These are phyloP conservation scores for Phytophthora crassamura DNA, from an alignment of 352 stramenopile genomes.

Conservation along the genomic window DNA sequence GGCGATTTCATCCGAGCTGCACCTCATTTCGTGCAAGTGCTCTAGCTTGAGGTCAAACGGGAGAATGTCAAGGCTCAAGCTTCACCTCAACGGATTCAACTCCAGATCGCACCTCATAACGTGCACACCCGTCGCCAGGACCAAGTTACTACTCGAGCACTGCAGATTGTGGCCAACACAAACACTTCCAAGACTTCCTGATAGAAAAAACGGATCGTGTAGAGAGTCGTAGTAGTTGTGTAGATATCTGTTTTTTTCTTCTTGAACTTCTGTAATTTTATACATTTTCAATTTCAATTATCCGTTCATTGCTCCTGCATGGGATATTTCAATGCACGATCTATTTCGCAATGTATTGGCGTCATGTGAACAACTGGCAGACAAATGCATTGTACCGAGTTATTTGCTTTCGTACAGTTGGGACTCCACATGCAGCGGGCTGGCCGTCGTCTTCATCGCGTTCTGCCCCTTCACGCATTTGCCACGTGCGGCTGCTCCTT, in stretches of 20 bases:
- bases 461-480: constrained; percentile 19
- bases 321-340: too few species aligned
- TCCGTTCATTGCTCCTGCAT: too few species aligned
- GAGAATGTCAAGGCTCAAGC: background rate
- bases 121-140: background rate
- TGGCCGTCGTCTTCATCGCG: constrained; percentile 1
- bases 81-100: background rate
- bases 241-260: too few species aligned
- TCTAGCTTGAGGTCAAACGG: background rate
- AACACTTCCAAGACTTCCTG: too few species aligned
- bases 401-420: constrained; percentile 28
- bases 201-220: too few species aligned
- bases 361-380: background rate
- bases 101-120: constrained; percentile 12
- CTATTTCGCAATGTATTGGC: background rate
- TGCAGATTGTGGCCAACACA: too few species aligned
- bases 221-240: too few species aligned
- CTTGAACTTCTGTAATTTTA: too few species aligned
- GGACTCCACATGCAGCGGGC: constrained; percentile 23
- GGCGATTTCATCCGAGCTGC: constrained; percentile 16
- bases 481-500: constrained; percentile 30
- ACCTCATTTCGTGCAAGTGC: constrained; percentile 40
- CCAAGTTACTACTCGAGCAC: background rate
- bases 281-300: too few species aligned
- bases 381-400: constrained; percentile 22